These are phyloP conservation scores for Triticum urartu DNA, from an alignment of 176 grass and related monocot genomes.

Conservation along the genomic window DNA sequence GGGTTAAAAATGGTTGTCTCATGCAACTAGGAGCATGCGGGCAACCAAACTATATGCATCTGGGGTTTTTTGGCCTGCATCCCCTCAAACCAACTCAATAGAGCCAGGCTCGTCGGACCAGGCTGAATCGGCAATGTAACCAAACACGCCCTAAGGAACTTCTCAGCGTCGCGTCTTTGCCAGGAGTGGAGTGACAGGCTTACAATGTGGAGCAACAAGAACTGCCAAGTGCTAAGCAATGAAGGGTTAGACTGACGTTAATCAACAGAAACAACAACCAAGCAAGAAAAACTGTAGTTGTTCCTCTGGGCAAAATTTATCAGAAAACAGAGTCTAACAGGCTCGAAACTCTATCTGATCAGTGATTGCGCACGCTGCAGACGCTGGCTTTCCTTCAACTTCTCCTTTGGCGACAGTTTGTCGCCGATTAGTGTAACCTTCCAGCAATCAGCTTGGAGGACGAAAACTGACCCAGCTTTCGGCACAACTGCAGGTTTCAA, in stretches of 20 bases:
- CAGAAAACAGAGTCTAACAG: background rate
- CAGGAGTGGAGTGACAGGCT: too few species aligned
- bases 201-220: too few species aligned
- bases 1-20: too few species aligned
- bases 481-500: slow-evolving; percentile 64
- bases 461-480: slow-evolving; percentile 74
- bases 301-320: background rate
- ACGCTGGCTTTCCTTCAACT: slow-evolving; percentile 35
- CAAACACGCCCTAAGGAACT: too few species aligned
- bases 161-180: too few species aligned
- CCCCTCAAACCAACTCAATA: too few species aligned
- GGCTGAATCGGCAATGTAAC: too few species aligned
- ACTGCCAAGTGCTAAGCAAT: too few species aligned
- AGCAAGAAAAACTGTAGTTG: background rate
- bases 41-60: too few species aligned
- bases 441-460: slow-evolving; percentile 78
- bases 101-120: too few species aligned
- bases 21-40: too few species aligned
- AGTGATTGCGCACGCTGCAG: slow-evolving; percentile 38
- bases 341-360: slow-evolving; percentile 36
- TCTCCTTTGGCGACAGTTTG: slow-evolving; percentile 66
- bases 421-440: slow-evolving; percentile 69
- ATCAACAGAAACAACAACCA: background rate
- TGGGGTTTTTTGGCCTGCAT: too few species aligned
- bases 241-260: background rate